Evolutionary conservation across 306 rosid genomes (phyloP), one percentile per base, ranked within the genome.

Genomic region (Sesbania bispinosa): DNA sequence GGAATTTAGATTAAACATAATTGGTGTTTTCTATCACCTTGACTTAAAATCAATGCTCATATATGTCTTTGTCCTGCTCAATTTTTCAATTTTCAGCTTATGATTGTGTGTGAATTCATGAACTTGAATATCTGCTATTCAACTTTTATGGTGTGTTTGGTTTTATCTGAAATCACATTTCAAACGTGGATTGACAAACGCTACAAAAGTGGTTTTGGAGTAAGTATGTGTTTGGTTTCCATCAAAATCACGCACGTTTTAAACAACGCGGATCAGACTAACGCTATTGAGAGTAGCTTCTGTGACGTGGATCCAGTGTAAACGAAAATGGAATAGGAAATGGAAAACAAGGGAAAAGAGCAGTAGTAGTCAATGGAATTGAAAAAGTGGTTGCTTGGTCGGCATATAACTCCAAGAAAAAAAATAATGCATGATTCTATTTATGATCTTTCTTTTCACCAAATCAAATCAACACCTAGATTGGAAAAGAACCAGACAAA

Each of bases 261-360:
- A n/a, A n/a, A n/a, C n/a, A n/a, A n/a, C n/a, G n/a, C n/a, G n/a
- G n/a, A n/a, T n/a, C n/a, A n/a, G n/a, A n/a, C n/a, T n/a, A n/a
- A n/a, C n/a, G n/a, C n/a, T n/a, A n/a, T n/a, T n/a, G n/a, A n/a
- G n/a, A n/a, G n/a, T n/a, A n/a, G n/a, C n/a, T n/a, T n/a, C n/a
- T n/a, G n/a, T n/a, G n/a, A n/a, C n/a, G n/a, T n/a, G n/a, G n/a
- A n/a, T n/a, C n/a, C n/a, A n/a, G n/a, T n/a, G n/a, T n/a, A n/a
- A n/a, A n/a, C n/a, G n/a, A n/a, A n/a, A 71, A 63, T 66, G 80
- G 41, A 70, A 76, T 33, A 20, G 38, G 24, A 64, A 67, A 52
- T 41, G 67, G 26, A 30, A 14, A 39, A 42, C 15, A 27, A 13
- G 48, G 9, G 21, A n/a, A 7, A 30, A 43, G 4, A n/a, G 42